Evolutionary conservation across 148 eudicot genomes (phyloP).

Genomic region (Spergularia bocconei): DNA sequence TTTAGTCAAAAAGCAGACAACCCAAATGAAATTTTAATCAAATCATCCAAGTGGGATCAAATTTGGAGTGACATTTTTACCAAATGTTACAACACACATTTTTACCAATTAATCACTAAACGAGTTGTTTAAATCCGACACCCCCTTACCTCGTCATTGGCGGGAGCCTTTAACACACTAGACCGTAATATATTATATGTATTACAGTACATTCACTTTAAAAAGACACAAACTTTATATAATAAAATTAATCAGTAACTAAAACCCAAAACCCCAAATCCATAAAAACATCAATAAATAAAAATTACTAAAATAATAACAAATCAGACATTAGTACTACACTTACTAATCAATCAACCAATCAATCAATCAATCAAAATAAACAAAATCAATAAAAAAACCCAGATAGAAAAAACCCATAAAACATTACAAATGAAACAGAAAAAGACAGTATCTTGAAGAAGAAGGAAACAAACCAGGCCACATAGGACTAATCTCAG

Average conservation of each 20-base stretch:
- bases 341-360: neutral
- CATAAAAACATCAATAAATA: neutral
- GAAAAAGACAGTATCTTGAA: neutral
- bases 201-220: neutral
- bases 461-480: conserved; percentile 56
- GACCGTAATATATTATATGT: too few species aligned
- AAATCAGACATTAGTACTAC: neutral
- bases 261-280: too few species aligned
- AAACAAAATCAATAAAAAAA: neutral
- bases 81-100: too few species aligned
- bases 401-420: neutral
- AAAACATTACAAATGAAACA: neutral
- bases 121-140: too few species aligned
- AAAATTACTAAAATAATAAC: neutral
- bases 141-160: too few species aligned
- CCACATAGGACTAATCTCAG: conserved; percentile 99
- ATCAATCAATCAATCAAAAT: neutral
- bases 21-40: neutral
- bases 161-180: too few species aligned
- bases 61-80: too few species aligned
- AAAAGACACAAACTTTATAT: neutral
- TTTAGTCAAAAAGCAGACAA: neutral
- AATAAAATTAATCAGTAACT: neutral
- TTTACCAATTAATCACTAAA: too few species aligned
- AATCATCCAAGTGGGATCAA: neutral